Evolutionary conservation across 2,329 filamentous ascomycete genomes (phyloP).

Genomic region (Colletotrichum zoysiae): DNA sequence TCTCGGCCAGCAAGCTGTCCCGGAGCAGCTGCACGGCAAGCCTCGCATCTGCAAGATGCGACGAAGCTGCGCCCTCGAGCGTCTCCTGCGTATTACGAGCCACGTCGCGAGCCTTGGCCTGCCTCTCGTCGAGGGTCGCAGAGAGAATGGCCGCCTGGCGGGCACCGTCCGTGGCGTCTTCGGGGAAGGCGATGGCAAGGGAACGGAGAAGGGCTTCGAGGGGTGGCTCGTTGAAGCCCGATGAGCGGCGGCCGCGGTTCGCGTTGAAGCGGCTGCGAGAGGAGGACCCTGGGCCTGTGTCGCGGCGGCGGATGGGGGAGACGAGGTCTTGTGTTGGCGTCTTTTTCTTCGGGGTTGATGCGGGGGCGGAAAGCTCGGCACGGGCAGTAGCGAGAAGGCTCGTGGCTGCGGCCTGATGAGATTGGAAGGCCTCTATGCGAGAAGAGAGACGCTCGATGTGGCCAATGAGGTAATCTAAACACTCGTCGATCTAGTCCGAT

Average conservation of each 20-base stretch:
- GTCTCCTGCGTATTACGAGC: conserved; percentile 60
- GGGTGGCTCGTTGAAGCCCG: conserved; percentile 53
- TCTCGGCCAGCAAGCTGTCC: conserved; percentile 67
- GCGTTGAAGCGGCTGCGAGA: conserved; percentile 50
- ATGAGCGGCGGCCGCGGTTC: conserved; percentile 50
- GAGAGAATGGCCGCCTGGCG: conserved; percentile 50
- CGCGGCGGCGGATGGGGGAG: conserved; percentile 52
- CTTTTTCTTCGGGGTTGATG: conserved; percentile 43
- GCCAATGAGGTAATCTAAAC: conserved; percentile 64
- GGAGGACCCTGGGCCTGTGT: conserved; percentile 49
- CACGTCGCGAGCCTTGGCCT: conserved; percentile 58
- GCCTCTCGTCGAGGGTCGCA: conserved; percentile 55
- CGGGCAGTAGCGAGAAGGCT: conserved; percentile 58
- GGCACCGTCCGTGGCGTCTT: conserved; percentile 46
- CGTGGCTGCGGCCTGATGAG: conserved; percentile 57
- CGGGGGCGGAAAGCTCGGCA: conserved; percentile 55
- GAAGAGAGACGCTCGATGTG: conserved; percentile 58
- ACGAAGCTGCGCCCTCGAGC: conserved; percentile 59
- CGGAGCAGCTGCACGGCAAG: conserved; percentile 62
- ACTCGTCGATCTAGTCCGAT: conserved; percentile 61
- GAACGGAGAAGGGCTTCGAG: conserved; percentile 62
- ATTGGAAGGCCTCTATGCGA: conserved; percentile 59
- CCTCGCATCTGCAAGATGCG: conserved; percentile 61
- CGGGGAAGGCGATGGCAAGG: conserved; percentile 59
- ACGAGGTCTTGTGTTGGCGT: conserved; percentile 45